Base-by-base conservation (phyloP, 192 early-diverging fungal genomes). In the Coemansia sp. region DNA sequence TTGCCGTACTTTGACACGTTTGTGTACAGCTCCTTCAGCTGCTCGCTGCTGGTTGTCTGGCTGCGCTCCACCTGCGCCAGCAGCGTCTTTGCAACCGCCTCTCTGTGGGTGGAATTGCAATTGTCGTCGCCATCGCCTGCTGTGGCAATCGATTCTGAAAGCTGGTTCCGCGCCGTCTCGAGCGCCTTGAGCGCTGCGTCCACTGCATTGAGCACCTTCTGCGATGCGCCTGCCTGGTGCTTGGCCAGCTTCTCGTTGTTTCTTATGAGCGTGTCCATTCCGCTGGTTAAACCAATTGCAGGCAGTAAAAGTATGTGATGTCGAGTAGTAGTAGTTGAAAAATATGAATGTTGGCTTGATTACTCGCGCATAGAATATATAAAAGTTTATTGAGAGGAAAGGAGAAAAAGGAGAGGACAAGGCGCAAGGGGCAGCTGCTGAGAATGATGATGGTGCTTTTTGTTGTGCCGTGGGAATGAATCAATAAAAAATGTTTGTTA, bases 1-100 rank as follows among this genome's bases (percentile, higher is more conserved):
- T 93, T 93, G 47, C 86, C 86, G 72, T 90, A 91, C 64, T 90
- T 93, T 39, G 73, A 63, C 10, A 92, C 69, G 23, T 80, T 70
- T 23, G 75, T 71, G 50, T 89, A 86, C 37, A 91, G 81, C 23
- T 94, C 92, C 59, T 89, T 89, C 16, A 88, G 79, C 41, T 86
- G 79, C 59, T 88, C 85, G 6, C 64, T 39, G 84, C 69, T 59
- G 9, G 68, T 42, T 37, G 58, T 38, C 9, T 82, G 73, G 10
- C 60, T 60, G 42, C 52, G 40, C 3, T 78, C 61, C 53, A 74
- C 19, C 15, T 74, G 63, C 12, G 66, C 68, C 63, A 76, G 70
- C 42, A 84, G 77, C 67, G 21, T 63, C 56, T 53, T 62, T 47
- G 18, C 59, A 37, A 1, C 64, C 52, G 1, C 61, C 43, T 18